phyloP scores from a whole-genome alignment of 2,329 filamentous ascomycete species.

The Tolypocladium album region DNA sequence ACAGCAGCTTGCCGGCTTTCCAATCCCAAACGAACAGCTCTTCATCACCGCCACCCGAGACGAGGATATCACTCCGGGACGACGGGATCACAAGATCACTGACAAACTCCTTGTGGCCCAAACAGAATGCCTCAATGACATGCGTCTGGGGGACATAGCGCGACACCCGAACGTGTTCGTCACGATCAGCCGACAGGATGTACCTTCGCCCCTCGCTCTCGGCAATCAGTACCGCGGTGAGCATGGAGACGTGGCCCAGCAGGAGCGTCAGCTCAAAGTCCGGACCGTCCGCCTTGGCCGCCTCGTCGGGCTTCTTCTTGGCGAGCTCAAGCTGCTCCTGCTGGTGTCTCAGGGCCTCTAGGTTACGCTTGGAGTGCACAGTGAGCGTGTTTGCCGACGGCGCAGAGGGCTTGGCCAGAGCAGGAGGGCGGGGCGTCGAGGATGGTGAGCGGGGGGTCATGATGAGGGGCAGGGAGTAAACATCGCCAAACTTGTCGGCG shows the following conservation, averaged over 20 bases:
- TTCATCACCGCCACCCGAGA: slow-evolving; percentile 82
- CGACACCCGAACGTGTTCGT: slow-evolving; percentile 77
- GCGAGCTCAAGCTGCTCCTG: slow-evolving; percentile 30
- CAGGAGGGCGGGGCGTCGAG: slow-evolving; percentile 4
- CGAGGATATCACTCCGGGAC: slow-evolving; percentile 46
- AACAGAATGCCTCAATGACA: slow-evolving; percentile 80
- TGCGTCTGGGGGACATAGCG: slow-evolving; percentile 73
- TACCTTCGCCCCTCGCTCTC: slow-evolving; percentile 31
- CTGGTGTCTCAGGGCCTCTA: slow-evolving; percentile 48
- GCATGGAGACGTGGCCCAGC: slow-evolving; percentile 89
- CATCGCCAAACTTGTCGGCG: slow-evolving; percentile 95
- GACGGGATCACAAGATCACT: slow-evolving; percentile 59
- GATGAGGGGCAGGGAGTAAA: slow-evolving; percentile 71
- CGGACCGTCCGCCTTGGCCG: slow-evolving; percentile 23
- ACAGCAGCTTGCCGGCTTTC: slow-evolving; percentile 43
- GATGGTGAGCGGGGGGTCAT: slow-evolving; percentile 10
- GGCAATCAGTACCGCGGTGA: slow-evolving; percentile 61
- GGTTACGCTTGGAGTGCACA: slow-evolving; percentile 55
- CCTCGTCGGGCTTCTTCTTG: slow-evolving; percentile 13
- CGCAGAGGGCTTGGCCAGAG: slow-evolving; percentile 20
- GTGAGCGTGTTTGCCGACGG: slow-evolving; percentile 48
- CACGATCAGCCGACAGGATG: slow-evolving; percentile 45
- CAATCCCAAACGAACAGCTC: slow-evolving; percentile 78
- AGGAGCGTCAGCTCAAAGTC: slow-evolving; percentile 67
- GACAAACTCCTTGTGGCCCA: slow-evolving; percentile 81